A percentile compares a stretch with the other conserved stretches of the same genome.
These are phyloP conservation scores for Nakazawaea sp. DNA, from an alignment of 805 yeast genomes.

Conservation along the genomic window DNA sequence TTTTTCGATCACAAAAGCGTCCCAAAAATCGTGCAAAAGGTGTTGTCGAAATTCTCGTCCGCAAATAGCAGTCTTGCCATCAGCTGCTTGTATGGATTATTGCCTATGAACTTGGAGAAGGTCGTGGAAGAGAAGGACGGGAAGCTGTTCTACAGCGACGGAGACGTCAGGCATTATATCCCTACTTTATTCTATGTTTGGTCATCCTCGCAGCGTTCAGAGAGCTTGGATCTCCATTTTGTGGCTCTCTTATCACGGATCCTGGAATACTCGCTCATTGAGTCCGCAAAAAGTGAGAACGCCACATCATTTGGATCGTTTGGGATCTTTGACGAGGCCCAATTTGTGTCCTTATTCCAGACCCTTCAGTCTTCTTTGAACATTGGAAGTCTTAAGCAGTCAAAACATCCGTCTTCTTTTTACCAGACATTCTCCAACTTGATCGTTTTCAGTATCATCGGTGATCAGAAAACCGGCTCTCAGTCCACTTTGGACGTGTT, in stretches of 20 bases:
- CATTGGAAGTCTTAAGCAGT: conserved; percentile 13
- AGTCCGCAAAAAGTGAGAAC: conserved; percentile 20
- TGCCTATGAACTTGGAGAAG: conserved; percentile 39
- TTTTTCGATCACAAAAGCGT: conserved; percentile 46
- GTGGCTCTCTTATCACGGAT: conserved; percentile 60
- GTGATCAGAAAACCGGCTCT: not conserved
- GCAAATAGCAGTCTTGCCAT: conserved; percentile 45
- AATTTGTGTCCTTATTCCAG: conserved; percentile 31
- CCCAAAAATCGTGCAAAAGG: conserved; percentile 41
- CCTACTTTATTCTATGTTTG: conserved; percentile 70
- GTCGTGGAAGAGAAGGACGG: conserved; percentile 15
- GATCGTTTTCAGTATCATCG: conserved; percentile 54
- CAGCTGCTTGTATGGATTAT: conserved; percentile 42
- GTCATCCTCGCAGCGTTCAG: conserved; percentile 43
- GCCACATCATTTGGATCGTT: conserved; percentile 34
- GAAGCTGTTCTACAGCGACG: conserved; percentile 17
- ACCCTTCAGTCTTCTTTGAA: conserved; percentile 31
- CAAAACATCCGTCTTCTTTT: conserved; percentile 16
- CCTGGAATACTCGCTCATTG: conserved; percentile 38
- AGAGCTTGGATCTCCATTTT: conserved; percentile 55
- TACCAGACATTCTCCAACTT: conserved; percentile 38
- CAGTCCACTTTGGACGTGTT: not conserved
- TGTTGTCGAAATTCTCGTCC: conserved; percentile 46
- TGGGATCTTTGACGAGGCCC: conserved; percentile 61
- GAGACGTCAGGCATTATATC: conserved; percentile 39